Percentiles rank a stretch among this genome's conserved stretches.
Conservation (phyloP, 441 rosid genomes). For the Erodium moschatum region DNA sequence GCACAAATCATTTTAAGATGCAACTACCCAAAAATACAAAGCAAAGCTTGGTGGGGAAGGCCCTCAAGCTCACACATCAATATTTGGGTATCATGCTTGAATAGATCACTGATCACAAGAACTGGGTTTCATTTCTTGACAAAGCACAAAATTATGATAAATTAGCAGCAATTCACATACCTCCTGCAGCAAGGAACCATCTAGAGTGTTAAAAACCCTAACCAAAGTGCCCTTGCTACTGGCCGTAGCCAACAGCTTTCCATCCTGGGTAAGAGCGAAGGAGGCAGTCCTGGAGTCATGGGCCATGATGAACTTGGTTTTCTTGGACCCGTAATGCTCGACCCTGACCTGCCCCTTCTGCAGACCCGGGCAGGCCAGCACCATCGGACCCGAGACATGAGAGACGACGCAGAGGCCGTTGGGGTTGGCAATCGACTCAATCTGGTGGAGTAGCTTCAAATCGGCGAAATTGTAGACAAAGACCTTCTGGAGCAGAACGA, state of each 20-base stretch:
- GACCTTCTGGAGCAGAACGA: slow-evolving; percentile 81
- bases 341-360: slow-evolving; percentile 69
- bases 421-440: slow-evolving; percentile 71
- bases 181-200: slow-evolving; percentile 83
- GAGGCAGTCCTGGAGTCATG: slow-evolving; percentile 76
- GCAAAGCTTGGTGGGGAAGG: too few species aligned
- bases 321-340: slow-evolving; percentile 73
- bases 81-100: background rate
- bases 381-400: slow-evolving; percentile 58
- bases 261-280: slow-evolving; percentile 76
- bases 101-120: too few species aligned
- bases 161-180: slow-evolving; percentile 26
- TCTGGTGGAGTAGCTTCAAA: slow-evolving; percentile 75
- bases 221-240: slow-evolving; percentile 80
- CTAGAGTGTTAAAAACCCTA: slow-evolving; percentile 88
- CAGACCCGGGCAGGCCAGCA: slow-evolving; percentile 83
- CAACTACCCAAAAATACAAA: background rate
- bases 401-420: slow-evolving; percentile 87
- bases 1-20: background rate
- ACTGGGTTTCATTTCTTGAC: too few species aligned
- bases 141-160: background rate
- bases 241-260: slow-evolving; percentile 82
- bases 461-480: slow-evolving; percentile 66
- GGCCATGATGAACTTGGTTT: slow-evolving; percentile 59
- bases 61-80: background rate